Conservation (phyloP, 352 stramenopile genomes). For the Phytophthora rubi region DNA sequence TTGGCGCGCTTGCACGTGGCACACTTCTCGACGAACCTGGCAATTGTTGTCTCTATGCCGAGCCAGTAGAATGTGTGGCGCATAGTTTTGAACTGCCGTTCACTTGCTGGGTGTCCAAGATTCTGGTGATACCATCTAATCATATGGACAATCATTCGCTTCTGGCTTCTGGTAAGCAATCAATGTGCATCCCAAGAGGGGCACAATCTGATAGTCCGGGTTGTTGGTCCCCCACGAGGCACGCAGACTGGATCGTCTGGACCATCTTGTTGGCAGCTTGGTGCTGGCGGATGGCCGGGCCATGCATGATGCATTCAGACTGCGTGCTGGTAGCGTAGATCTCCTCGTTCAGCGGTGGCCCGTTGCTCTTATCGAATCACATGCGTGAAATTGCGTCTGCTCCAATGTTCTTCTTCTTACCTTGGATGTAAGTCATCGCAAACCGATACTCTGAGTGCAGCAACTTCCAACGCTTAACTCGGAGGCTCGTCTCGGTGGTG, state of each 20-base stretch:
- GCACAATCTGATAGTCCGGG: not conserved
- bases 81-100: not conserved
- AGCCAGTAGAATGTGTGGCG: not conserved
- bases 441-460: not conserved
- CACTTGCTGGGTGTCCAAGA: not conserved
- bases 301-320: not conserved
- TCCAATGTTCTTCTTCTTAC: not conserved
- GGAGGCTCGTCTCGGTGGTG: slow-evolving; percentile 1
- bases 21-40: not conserved
- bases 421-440: not conserved
- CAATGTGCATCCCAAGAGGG: not conserved
- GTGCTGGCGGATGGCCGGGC: slow-evolving; percentile 1
- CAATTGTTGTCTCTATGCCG: not conserved
- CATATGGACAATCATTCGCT: slow-evolving; percentile 7
- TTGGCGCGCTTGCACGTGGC: not conserved
- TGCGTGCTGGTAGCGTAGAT: not conserved
- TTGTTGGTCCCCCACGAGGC: not conserved
- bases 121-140: slow-evolving; percentile 14
- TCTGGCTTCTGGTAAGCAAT: not conserved
- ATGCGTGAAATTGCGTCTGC: not conserved
- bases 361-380: not conserved
- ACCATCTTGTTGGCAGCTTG: not conserved
- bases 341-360: not conserved
- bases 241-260: slow-evolving; percentile 2
- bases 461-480: not conserved